phyloP scores from a whole-genome alignment of 2,329 filamentous ascomycete genomes.

The Elsinoe perseae region DNA sequence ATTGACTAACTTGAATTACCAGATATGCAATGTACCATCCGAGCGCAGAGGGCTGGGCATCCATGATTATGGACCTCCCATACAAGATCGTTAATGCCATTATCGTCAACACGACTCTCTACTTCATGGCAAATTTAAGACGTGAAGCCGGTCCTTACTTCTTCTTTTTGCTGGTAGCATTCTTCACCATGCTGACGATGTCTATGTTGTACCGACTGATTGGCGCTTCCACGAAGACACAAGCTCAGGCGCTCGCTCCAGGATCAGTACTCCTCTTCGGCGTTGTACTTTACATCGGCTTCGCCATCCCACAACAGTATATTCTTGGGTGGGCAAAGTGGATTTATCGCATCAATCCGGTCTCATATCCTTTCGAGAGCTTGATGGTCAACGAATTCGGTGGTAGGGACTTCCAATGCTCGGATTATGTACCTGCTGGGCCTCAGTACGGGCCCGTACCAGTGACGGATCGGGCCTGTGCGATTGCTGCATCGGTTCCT shows the following conservation, averaged over 20 bases:
- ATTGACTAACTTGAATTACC: too few species aligned
- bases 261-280: too few species aligned
- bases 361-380: background rate
- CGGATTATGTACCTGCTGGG: background rate
- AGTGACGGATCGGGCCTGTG: slow-evolving; percentile 23
- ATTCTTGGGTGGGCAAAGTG: background rate
- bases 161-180: slow-evolving; percentile 72
- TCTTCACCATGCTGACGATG: slow-evolving; percentile 66
- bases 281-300: background rate
- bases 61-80: too few species aligned
- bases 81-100: too few species aligned
- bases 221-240: too few species aligned
- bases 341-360: background rate
- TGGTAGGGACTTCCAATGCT: background rate
- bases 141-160: slow-evolving; percentile 71
- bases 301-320: background rate
- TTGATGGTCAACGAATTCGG: background rate
- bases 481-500: slow-evolving; percentile 32
- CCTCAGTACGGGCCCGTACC: background rate
- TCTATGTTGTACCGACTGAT: slow-evolving; percentile 55
- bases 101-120: slow-evolving; percentile 21
- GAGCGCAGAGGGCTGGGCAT: too few species aligned
- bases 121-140: slow-evolving; percentile 51
- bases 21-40: too few species aligned
- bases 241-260: too few species aligned